phyloP scores from a whole-genome alignment of 257 asterid genomes.

The Solanum paucissectum region DNA sequence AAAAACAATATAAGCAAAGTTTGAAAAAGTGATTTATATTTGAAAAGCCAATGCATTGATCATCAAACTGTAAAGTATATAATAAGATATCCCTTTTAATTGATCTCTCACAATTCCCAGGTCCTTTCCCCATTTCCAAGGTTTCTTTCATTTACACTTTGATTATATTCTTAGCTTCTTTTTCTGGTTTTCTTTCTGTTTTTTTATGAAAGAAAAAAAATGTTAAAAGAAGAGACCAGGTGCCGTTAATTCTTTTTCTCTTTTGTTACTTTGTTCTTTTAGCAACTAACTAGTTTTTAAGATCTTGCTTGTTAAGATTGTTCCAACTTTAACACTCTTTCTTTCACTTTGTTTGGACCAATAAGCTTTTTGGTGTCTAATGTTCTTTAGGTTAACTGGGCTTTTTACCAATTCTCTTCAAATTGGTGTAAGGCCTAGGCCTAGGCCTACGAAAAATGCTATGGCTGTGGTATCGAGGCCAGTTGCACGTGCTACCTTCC shows the following conservation, averaged over 20 bases:
- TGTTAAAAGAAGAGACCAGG: conserved; percentile 1
- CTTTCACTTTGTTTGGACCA: neutral
- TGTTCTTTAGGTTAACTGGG: neutral
- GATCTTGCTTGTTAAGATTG: conserved; percentile 3
- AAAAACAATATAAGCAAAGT: neutral
- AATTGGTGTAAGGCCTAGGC: neutral
- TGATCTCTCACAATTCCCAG: neutral
- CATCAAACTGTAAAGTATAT: neutral
- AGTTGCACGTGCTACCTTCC: neutral
- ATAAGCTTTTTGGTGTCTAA: neutral
- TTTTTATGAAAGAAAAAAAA: neutral
- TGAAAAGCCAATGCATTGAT: neutral
- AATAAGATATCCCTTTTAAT: neutral
- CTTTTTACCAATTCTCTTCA: neutral
- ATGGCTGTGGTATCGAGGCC: neutral
- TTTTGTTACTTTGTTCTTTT: neutral
- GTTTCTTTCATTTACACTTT: neutral
- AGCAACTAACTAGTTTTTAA: neutral
- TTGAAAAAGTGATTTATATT: neutral
- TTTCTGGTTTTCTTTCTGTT: conserved; percentile 1
- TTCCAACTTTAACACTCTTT: neutral
- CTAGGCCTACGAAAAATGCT: neutral
- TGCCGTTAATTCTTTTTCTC: neutral
- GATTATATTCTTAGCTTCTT: conserved; percentile 3
- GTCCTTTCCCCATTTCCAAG: conserved; percentile 2